phyloP scores from a whole-genome alignment of 805 yeast genomes.

The Candida silvicultrix region DNA sequence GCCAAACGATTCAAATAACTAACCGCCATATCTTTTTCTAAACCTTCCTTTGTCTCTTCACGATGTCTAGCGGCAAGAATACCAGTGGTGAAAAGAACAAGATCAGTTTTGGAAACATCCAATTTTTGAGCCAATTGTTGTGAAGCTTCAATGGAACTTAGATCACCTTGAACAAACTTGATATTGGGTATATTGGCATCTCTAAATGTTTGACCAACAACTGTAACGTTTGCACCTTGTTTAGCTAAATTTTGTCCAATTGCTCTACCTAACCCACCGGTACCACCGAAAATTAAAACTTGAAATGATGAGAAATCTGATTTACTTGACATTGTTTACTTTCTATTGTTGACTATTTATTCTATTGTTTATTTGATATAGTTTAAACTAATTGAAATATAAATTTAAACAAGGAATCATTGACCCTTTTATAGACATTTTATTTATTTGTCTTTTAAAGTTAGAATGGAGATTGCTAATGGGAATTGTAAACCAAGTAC shows the following conservation, averaged over 20 bases:
- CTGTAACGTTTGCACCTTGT: conserved; percentile 28
- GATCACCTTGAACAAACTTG: conserved; percentile 27
- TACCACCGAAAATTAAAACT: conserved; percentile 31
- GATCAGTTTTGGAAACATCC: conserved; percentile 18
- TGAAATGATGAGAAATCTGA: background rate
- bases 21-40: conserved; percentile 33
- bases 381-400: no score
- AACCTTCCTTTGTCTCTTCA: conserved; percentile 30
- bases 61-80: conserved; percentile 27
- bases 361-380: no score
- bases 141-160: conserved; percentile 24
- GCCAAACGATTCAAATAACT: conserved; percentile 30
- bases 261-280: conserved; percentile 34
- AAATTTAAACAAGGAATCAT: no score
- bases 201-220: conserved; percentile 29
- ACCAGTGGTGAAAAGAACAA: conserved; percentile 33
- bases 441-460: no score
- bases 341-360: no score
- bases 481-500: no score
- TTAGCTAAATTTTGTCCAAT: conserved; percentile 20
- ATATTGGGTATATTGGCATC: conserved; percentile 22
- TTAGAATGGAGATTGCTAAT: no score
- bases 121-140: conserved; percentile 18
- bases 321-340: background rate
- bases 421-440: no score